Evolutionary conservation across 257 asterid species (phyloP).

Genomic region (Capsicum chinense): DNA sequence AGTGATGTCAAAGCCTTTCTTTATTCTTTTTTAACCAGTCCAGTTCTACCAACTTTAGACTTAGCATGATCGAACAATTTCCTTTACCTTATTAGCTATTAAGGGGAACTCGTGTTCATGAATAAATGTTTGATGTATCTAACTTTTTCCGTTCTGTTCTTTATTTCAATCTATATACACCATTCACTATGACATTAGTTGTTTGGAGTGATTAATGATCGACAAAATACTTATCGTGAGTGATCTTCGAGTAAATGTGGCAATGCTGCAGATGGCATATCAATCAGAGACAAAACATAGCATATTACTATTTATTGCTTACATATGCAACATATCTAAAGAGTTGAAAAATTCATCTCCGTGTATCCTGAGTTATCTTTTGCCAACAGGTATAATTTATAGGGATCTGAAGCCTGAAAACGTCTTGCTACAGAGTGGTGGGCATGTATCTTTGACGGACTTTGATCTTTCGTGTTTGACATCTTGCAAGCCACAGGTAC

Average conservation of each 20-base stretch:
- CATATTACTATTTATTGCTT: neutral
- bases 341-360: conserved; percentile 31
- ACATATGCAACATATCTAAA: neutral
- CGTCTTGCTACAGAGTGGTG: conserved; percentile 74
- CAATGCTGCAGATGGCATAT: neutral
- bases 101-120: neutral
- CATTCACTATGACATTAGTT: neutral
- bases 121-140: neutral
- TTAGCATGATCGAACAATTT: neutral
- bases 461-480: conserved; percentile 96
- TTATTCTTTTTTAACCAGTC: neutral
- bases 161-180: neutral
- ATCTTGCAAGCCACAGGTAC: conserved; percentile 96
- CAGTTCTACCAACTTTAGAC: neutral
- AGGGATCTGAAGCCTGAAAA: conserved; percentile 98
- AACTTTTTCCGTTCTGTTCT: neutral
- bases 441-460: conserved; percentile 90
- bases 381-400: conserved; percentile 83
- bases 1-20: neutral
- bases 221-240: conserved; percentile 1
- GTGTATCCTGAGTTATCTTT: conserved; percentile 23
- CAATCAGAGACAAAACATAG: neutral
- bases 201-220: neutral
- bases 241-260: conserved; percentile 4
- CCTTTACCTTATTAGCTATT: neutral